Base-by-base conservation (phyloP, 2,329 filamentous ascomycete species). In the Aspergillus sojae region DNA sequence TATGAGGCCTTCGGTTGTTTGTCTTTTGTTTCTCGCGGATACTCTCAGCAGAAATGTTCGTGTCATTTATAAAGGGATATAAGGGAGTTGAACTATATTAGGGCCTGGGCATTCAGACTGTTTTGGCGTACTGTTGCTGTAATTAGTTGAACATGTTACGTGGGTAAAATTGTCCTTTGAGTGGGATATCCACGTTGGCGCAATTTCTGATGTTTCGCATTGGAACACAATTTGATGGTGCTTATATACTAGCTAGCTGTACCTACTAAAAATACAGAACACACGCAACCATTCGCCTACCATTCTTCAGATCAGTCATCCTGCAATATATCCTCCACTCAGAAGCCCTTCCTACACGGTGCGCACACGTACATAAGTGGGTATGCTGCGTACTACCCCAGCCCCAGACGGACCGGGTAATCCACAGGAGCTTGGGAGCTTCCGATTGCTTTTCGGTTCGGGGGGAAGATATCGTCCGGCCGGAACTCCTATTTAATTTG, bases 1-100 rank as follows among this genome's bases (percentile, higher is more conserved):
- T 63, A 39, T 54, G 60, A 36, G 41, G 56, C 58, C 26, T 36
- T 32, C 46, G 56, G 34, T 34, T 62, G 36, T 61, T 58, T 60
- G 34, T 60, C 45, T 43, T 56, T 43, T 55, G 28, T 32, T 34
- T 57, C 56, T 58, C 28, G 57, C 26, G 60, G 28, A 52, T 52
- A 34, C 48, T 52, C 28, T 34, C 26, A 34, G 48, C 48, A 52
- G 28, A 52, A 52, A 28, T 52, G 60, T 41, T 60, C 59, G 54
- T 59, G 41, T 56, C 61, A 57, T 52, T 30, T 52, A 52, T 52
- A 52, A 52, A 52, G 48, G 48, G 48, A 52, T 52, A 52, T 34
- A 52, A n/a, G 19, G 48, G 48, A 52, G 48, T 52, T 52, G 26
- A 52, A 52, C 48, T 34, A 52, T 52, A 52, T 52, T 52, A 52